These are phyloP conservation scores for Exserohilum turcica DNA, from an alignment of 2,329 filamentous ascomycete species.

Conservation along the genomic window DNA sequence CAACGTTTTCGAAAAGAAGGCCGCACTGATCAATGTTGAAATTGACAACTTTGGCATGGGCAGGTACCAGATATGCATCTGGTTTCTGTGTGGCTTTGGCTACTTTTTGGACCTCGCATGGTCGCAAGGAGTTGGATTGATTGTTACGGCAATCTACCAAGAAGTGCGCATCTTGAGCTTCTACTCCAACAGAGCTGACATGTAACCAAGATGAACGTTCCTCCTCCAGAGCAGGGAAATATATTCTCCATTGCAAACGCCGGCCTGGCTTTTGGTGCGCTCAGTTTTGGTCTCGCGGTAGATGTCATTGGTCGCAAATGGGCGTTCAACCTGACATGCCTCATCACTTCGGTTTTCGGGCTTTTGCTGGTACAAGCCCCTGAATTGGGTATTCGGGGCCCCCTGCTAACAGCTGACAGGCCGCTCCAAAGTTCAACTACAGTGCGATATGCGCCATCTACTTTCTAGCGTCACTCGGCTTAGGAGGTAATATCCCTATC, in stretches of 20 bases:
- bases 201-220: constrained; percentile 15
- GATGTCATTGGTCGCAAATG: constrained; percentile 39
- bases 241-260: constrained; percentile 38
- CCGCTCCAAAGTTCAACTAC: constrained; percentile 39
- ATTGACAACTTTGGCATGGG: constrained; percentile 39
- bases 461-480: constrained; percentile 33
- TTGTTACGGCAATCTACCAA: constrained; percentile 35
- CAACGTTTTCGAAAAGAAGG: constrained; percentile 38
- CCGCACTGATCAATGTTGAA: constrained; percentile 39
- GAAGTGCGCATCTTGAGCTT: constrained; percentile 22
- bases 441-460: constrained; percentile 36
- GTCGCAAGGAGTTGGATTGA: constrained; percentile 36
- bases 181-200: not conserved
- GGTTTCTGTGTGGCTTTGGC: constrained; percentile 40
- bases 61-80: constrained; percentile 39
- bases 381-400: not conserved
- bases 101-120: constrained; percentile 42
- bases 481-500: constrained; percentile 38
- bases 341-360: constrained; percentile 37
- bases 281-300: constrained; percentile 33
- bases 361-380: constrained; percentile 24
- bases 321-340: constrained; percentile 35
- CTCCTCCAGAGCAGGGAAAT: constrained; percentile 25
- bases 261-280: constrained; percentile 35
- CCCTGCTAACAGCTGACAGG: constrained; percentile 17